Base-by-base conservation (phyloP, 345 rosid species). In the Corchorus capsularis region DNA sequence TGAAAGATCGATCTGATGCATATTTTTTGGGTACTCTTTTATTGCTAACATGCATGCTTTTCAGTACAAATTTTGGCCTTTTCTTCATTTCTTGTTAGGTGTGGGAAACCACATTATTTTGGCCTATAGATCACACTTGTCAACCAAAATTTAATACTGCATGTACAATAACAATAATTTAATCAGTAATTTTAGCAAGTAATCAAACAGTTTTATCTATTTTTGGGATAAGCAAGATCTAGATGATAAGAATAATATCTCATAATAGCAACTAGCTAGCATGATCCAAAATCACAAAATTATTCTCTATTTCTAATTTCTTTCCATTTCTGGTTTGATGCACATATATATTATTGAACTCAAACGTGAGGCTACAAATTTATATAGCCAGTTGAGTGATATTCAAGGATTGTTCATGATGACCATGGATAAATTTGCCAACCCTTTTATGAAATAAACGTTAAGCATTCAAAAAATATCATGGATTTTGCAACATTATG, bases 61-160 rank as follows among this genome's bases (percentile, higher is more conserved):
- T 69, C 65, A 35, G 83, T 79, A 75, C 85, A 69, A 46, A 57
- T 20, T 71, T 73, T 82, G 78, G 78, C 63, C 60, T 63, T 74
- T 80, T 73, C 46, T 72, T 73, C 59, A 27, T 37, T 9, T 52
- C 68, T 63, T 72, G 85, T 75, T 84, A 75, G 83, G 79, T 79
- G 78, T 76, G 75, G 71, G 74, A 79, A 79, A 77, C 82, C 76
- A 69, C 60, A n/a, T 50, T n/a, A n/a, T n/a, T n/a, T n/a, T n/a
- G n/a, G n/a, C n/a, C n/a, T n/a, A n/a, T n/a, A n/a, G n/a, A n/a
- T 75, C 39, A 67, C 60, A 66, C 73, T 75, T 62, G 80, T 49
- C 78, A 52, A 37, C 75, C 80, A 56, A 59, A 27, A 45, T 12
- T 27, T 45, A 71, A 69, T 71, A 74, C 43, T 39, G n/a, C n/a